Evolutionary conservation across 108 stramenopile species (phyloP).

Genomic region (Fragilaria radians): DNA sequence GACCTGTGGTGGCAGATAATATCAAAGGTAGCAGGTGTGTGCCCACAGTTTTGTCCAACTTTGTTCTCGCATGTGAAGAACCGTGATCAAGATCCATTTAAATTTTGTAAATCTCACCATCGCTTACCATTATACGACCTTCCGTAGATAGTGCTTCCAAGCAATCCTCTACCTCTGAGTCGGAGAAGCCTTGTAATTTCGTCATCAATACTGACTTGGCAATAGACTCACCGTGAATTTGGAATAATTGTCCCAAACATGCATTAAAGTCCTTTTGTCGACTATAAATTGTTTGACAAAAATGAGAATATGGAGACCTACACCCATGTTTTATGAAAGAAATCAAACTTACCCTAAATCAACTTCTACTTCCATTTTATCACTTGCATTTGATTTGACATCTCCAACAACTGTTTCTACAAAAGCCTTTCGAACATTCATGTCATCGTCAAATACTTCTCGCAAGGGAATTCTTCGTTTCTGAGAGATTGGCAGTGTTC

Average conservation of each 20-base stretch:
- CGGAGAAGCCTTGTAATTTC: not conserved
- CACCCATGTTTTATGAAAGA: not conserved
- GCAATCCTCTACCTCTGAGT: not conserved
- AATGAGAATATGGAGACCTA: not conserved
- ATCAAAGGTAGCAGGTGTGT: no score
- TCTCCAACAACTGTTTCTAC: not conserved
- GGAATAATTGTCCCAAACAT: not conserved
- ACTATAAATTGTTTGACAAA: not conserved
- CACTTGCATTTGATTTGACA: not conserved
- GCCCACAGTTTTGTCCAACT: no score
- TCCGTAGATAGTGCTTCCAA: not conserved
- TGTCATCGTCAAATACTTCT: not conserved
- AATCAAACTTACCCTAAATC: not conserved
- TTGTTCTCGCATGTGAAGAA: no score
- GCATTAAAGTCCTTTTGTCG: not conserved
- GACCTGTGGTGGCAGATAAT: no score
- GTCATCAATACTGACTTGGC: not conserved
- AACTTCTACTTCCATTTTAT: not conserved
- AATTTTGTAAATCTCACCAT: not conserved
- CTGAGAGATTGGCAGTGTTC: not conserved
- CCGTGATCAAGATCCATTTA: no score
- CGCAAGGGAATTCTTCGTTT: not conserved
- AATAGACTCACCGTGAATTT: not conserved
- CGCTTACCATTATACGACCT: not conserved
- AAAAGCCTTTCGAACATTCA: not conserved